phyloP scores from a whole-genome alignment of 2,329 filamentous ascomycete species.

The Botrytis fabae region DNA sequence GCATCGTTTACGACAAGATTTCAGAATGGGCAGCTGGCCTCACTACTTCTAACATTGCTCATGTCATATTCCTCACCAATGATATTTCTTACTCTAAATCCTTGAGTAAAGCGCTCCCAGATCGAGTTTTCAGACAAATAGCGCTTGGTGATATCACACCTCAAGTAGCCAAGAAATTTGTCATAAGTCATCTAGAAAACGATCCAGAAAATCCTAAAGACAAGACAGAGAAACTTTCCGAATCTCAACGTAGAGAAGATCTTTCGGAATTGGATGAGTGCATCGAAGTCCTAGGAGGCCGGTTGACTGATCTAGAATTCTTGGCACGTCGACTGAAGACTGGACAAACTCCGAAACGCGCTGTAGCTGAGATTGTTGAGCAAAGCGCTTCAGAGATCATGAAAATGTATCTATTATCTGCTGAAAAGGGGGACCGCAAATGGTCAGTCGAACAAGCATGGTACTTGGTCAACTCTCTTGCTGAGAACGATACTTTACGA shows the following conservation, averaged over 20 bases:
- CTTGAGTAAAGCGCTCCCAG: slow-evolving; percentile 81
- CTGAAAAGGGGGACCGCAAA: slow-evolving; percentile 50
- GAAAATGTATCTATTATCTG: slow-evolving; percentile 82
- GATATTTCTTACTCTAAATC: slow-evolving; percentile 88
- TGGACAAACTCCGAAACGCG: slow-evolving; percentile 78
- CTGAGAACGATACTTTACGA: slow-evolving; percentile 64
- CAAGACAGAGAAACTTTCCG: slow-evolving; percentile 36
- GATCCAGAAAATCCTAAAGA: slow-evolving; percentile 42
- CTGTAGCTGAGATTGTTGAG: slow-evolving; percentile 84
- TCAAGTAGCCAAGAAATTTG: slow-evolving; percentile 83
- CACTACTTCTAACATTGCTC: slow-evolving; percentile 84
- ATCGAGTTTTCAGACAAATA: slow-evolving; percentile 85
- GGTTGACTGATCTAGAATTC: slow-evolving; percentile 93
- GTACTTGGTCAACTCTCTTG: slow-evolving; percentile 79
- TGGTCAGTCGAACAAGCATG: slow-evolving; percentile 90
- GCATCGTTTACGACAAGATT: slow-evolving; percentile 72
- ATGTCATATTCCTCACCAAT: slow-evolving; percentile 91
- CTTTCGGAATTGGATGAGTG: slow-evolving; percentile 75
- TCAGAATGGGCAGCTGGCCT: slow-evolving; percentile 88
- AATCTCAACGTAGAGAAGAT: slow-evolving; percentile 45
- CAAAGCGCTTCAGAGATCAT: slow-evolving; percentile 87
- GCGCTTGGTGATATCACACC: slow-evolving; percentile 83
- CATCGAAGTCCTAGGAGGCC: slow-evolving; percentile 80
- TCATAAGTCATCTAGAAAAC: slow-evolving; percentile 74
- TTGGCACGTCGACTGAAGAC: slow-evolving; percentile 86